Evolutionary conservation across 805 yeast species (phyloP), one percentile per base, ranked within the genome.

Genomic region (Priceomyces medius): DNA sequence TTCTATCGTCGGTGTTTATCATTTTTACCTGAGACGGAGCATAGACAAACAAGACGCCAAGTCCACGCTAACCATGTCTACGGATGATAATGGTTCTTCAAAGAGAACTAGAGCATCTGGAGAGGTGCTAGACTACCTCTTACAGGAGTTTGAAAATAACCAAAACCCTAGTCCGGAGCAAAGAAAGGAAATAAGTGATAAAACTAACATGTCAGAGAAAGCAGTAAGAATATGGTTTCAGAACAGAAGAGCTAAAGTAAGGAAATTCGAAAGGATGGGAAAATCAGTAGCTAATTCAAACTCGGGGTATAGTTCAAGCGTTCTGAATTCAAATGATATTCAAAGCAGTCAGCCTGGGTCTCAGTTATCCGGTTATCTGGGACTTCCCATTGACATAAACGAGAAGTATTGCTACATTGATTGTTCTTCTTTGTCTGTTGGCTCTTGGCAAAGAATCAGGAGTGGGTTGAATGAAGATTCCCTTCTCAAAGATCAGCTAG

Each of bases 221-320:
- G 87, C 90, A 10, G 96, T 89, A 2, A 74, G 96, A 41, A 89
- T 89, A 32, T 89, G 97, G 97, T 89, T 88, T 55, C 97, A 89
- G 61, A 88, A 88, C 58, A 70, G 90, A 52, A 68, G 97, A 47
- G 93, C 93, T 16, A 86, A 85, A 58, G 73, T 80, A 33, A 73
- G 89, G 54, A 85, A 85, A 61, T 61, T 77, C 53, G 85, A 81
- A 51, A 73, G 81, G 43, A 63, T 74, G 59, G 64, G 59, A 55
- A 44, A 51, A 35, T 24, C 43, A 12, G 33, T 40, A 3, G 16
- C 35, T 12, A 54, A 60, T 37, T 48, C 50, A 20, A 47, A 51
- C 23, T 50, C 61, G 17, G 45, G 57, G 17, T 44, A 66, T 19
- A 54, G 59, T 16, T 61, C 57, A 41, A 55, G 58, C 39, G 44